A percentile compares a stretch with the other conserved stretches of the same genome.
Conservation (phyloP, 768 basidiomycete species). For the Trametes cubensis region DNA sequence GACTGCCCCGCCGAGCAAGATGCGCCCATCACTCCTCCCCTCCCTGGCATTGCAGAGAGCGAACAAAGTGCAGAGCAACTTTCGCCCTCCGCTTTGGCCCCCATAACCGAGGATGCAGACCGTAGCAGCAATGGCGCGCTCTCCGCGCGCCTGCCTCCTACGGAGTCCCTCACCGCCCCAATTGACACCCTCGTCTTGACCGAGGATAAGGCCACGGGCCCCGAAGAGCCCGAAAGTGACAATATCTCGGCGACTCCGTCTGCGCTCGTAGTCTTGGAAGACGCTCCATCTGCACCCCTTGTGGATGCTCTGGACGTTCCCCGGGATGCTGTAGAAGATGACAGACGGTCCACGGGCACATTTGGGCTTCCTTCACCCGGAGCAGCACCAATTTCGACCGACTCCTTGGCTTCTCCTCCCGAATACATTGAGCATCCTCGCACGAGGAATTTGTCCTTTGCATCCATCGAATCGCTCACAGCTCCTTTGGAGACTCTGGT, state of each 20-base stretch:
- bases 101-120: background rate
- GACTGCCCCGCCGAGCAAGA: background rate
- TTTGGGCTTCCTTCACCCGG: too few relatives aligned
- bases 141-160: slow-evolving; percentile 2
- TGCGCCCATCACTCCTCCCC: background rate
- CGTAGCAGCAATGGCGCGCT: background rate
- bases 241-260: too few relatives aligned
- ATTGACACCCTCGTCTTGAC: background rate
- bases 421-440: background rate
- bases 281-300: background rate
- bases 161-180: slow-evolving; percentile 4
- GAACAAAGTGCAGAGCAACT: background rate
- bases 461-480: slow-evolving; percentile 13
- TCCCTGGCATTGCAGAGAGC: slow-evolving; percentile 6
- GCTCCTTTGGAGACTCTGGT: slow-evolving; percentile 10
- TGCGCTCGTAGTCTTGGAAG: too few relatives aligned
- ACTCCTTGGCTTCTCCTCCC: too few relatives aligned
- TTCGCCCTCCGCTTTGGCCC: background rate
- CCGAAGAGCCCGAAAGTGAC: too few relatives aligned
- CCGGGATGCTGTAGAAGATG: too few relatives aligned
- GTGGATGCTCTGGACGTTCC: too few relatives aligned
- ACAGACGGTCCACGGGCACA: too few relatives aligned
- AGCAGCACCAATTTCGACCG: background rate
- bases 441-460: background rate
- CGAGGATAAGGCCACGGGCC: background rate